Base-by-base conservation (phyloP, 768 basidiomycete genomes). In the Lentinula detonsa region DNA sequence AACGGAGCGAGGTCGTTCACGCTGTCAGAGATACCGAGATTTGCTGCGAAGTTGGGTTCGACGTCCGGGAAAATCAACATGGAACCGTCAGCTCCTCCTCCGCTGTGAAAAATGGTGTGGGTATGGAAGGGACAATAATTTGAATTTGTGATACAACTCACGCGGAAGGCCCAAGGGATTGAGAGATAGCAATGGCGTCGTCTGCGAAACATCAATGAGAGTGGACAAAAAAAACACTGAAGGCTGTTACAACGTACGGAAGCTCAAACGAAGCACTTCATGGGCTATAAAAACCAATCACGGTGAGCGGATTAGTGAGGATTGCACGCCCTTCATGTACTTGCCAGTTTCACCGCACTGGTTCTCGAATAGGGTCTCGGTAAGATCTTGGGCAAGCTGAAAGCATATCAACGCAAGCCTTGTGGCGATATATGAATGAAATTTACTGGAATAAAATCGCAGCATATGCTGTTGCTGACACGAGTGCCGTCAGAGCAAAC, bases 51-150 rank as follows among this genome's bases (percentile, higher is more conserved):
- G 9, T 59, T 60, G 6, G 60, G 52, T 52, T 73, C 69, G 4
- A 65, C 65, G n/a, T 61, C 34, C 34, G 67, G 66, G 64, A 73
- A 73, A 3, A 66, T 60, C 11, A 73, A 62, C 62, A 73, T 68
- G 43, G 68, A 69, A 34, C 70, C 72, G 58, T 73, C 72, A 11
- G 72, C 72, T n/a, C 71, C 72, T 58, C 68, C 70, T 51, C 71
- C 69, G 48, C 70, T 65, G 55, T 56, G 63, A 34, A 3, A 37
- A 18, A 31, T 43, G 42, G 15, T 9, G 53, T 39, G 40, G 46
- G 16, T 10, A 16, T 5, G 53, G n/a, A 33, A 39, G 37, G 5
- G 4, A 52, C 1, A 10, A 4, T 23, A 50, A 56, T 16, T 16
- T 10, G 35, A 37, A 5, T 39, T 21, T 13, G 18, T 11, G 2